Percentiles rank a stretch among this genome's conserved stretches.
Evolutionary conservation across 257 asterid species (phyloP).

Genomic region (Nyctanthes arbortristis): DNA sequence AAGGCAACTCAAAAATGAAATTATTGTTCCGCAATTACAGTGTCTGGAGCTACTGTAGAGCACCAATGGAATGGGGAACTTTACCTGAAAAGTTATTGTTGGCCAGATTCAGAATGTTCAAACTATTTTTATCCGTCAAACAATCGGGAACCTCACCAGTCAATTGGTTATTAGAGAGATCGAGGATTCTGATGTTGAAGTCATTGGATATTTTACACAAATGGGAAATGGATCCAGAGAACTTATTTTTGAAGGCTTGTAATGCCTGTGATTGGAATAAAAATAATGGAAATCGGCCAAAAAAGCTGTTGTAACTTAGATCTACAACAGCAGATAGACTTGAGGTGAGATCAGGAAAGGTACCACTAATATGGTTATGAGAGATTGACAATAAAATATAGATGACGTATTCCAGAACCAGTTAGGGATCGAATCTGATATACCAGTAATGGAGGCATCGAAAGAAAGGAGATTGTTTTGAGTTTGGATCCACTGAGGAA

Average conservation of each 20-base stretch:
- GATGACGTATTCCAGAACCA: conserved; percentile 29
- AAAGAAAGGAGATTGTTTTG: conserved; percentile 10
- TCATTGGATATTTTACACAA: too few species aligned
- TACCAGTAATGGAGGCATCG: conserved; percentile 26
- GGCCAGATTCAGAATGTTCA: conserved; percentile 13
- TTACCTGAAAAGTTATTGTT: conserved; percentile 27
- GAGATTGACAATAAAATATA: conserved; percentile 28
- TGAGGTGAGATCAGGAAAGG: conserved; percentile 12
- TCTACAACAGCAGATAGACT: not conserved
- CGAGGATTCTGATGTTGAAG: not conserved
- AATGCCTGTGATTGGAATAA: not conserved
- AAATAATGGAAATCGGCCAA: too few species aligned
- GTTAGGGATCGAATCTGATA: conserved; percentile 30
- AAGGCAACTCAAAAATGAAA: conserved; percentile 22
- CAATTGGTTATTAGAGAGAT: conserved; percentile 24
- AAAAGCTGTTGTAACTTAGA: conserved; percentile 30
- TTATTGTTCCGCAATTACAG: conserved; percentile 16
- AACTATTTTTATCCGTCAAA: not conserved
- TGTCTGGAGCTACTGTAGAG: not conserved
- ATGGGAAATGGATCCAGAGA: conserved; percentile 33
- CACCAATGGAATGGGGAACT: conserved; percentile 23
- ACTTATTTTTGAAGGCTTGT: conserved; percentile 21
- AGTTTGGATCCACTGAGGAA: conserved; percentile 37
- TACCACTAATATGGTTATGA: conserved; percentile 35
- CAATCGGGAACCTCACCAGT: conserved; percentile 26